These are phyloP conservation scores for Didymella keratinophila DNA, from an alignment of 2,329 filamentous ascomycete genomes.

Conservation along the genomic window DNA sequence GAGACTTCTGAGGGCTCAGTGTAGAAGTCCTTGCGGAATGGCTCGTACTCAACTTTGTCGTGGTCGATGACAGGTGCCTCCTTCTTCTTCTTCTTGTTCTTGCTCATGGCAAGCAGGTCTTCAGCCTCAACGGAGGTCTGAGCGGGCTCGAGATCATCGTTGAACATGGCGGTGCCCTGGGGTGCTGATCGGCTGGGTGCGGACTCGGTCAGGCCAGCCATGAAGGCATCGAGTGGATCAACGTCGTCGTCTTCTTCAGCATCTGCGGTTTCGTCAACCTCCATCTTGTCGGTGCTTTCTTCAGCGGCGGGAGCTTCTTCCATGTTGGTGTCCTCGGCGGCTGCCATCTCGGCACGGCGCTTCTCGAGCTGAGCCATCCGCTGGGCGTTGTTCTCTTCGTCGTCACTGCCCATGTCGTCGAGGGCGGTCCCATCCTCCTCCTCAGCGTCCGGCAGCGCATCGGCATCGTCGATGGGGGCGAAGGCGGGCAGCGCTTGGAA, in stretches of 20 bases:
- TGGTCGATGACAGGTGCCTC: conserved; percentile 91
- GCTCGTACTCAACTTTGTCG: conserved; percentile 81
- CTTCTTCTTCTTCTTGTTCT: conserved; percentile 85
- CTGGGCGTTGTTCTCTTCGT: conserved; percentile 85
- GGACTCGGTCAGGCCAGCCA: conserved; percentile 68
- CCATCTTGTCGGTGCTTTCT: conserved; percentile 59
- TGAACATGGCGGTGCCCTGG: conserved; percentile 86
- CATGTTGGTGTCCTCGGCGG: conserved; percentile 54
- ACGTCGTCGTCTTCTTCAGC: conserved; percentile 75
- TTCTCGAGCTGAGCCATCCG: conserved; percentile 81
- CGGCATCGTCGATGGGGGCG: conserved; percentile 57
- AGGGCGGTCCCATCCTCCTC: conserved; percentile 75
- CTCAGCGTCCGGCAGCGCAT: conserved; percentile 50
- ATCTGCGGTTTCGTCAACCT: conserved; percentile 58
- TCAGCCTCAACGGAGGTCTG: conserved; percentile 69
- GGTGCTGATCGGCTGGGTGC: conserved; percentile 59
- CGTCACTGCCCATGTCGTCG: conserved; percentile 81
- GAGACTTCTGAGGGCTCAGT: conserved; percentile 85
- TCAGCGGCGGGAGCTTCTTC: conserved; percentile 47
- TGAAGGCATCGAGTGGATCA: conserved; percentile 96
- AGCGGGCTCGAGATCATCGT: conserved; percentile 77
- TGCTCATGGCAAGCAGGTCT: conserved; percentile 59
- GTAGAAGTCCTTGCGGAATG: conserved; percentile 95
- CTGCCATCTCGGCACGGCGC: conserved; percentile 66
- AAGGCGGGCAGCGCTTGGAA: conserved; percentile 87